Evolutionary conservation across 495 filamentous ascomycete genomes (phyloP).

Genomic region (Daldinia loculata): DNA sequence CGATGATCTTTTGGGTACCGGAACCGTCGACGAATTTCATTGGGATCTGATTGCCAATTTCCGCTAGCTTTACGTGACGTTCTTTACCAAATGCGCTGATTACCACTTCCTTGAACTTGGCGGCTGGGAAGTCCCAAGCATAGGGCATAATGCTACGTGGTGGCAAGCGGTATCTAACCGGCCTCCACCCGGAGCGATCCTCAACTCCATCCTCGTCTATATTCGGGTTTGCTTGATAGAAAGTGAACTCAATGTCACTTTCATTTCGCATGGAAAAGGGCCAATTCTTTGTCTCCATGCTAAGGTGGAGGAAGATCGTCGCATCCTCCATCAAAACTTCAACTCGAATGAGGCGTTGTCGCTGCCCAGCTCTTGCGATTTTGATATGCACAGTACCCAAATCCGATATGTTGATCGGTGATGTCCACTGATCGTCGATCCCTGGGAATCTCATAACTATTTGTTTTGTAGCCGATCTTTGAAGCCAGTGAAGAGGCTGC

Average conservation of each 20-base stretch:
- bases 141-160: conserved; percentile 98
- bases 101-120: conserved; percentile 93
- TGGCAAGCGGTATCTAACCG: conserved; percentile 91
- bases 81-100: conserved; percentile 81
- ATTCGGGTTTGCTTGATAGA: conserved; percentile 81
- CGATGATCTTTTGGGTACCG: conserved; percentile 79
- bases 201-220: conserved; percentile 84
- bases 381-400: conserved; percentile 92
- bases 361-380: conserved; percentile 86
- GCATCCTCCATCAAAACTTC: conserved; percentile 91
- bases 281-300: conserved; percentile 91
- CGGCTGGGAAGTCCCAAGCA: conserved; percentile 97
- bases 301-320: conserved; percentile 92
- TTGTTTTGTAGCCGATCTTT: conserved; percentile 81
- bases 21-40: conserved; percentile 75
- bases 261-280: conserved; percentile 98
- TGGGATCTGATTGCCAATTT: conserved; percentile 93
- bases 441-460: conserved; percentile 93
- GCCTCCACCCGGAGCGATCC: conserved; percentile 84
- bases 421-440: conserved; percentile 97
- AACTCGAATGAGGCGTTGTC: conserved; percentile 85
- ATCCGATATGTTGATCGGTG: conserved; percentile 95
- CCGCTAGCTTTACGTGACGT: conserved; percentile 89
- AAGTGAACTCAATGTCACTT: conserved; percentile 93
- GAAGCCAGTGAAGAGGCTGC: conserved; percentile 85